Base-by-base conservation (phyloP, 352 stramenopile species). In the Phytopythium litorale region DNA sequence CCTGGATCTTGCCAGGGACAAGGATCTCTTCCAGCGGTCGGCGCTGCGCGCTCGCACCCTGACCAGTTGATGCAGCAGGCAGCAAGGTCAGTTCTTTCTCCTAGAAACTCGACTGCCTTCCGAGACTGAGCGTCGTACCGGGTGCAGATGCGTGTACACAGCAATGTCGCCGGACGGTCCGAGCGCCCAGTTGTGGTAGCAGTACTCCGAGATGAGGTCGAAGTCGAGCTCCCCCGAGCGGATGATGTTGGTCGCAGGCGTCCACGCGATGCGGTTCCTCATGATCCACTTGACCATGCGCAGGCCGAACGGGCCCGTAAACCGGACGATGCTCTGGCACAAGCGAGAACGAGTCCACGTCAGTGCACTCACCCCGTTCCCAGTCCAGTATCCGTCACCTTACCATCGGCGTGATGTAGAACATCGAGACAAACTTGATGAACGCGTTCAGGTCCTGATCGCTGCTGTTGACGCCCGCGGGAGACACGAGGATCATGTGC, bases 151-250 rank as follows among this genome's bases (percentile, higher is more conserved):
- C 13, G 82, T 94, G 72, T 92, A 88, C 58, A 94, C 73, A 0
- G 80, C 82, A 30, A 87, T 76, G 35, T 94, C 84, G 28, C 82
- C 81, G 0, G 84, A 94, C 16, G 79, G 67, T 50, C 87, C 76
- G 9, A 91, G 65, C 9, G 79, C 84, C 82, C 82, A 94, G 56
- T 94, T 94, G 68, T 94, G 80, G 66, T 94, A 94, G 57, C 72
- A 87, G 72, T 92, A 94, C 32, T 67, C 60, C 13, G 79, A 81
- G 58, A 94, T 90, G 32, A 89, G 70, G 45, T 74, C 65, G 52
- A 90, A 85, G 56, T 89, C 76, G 55, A 89, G 66, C 49, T 90
- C 78, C 3, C 84, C 84, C 3, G 76, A 85, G 52, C 79, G 82
- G 55, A 94, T 79, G 42, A 91, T 89, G 58, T 91, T 94, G 33